Conservation (phyloP, 2,329 filamentous ascomycete genomes). For the Neofusicoccum kwambonambiense region DNA sequence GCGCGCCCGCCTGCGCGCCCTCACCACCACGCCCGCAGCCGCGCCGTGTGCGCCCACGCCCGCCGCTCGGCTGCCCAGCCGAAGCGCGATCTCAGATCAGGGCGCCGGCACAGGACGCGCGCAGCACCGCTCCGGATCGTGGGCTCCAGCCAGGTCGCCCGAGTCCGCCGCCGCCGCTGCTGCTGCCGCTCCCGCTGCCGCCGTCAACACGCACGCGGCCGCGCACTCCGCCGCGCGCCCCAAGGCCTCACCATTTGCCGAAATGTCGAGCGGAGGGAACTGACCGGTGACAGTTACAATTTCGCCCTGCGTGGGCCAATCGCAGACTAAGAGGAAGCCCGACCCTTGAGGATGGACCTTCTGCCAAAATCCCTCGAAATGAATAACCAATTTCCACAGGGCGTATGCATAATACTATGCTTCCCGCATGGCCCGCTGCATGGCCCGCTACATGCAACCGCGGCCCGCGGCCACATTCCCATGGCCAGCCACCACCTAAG, state of each 20-base stretch:
- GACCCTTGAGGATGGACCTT: conserved; percentile 3
- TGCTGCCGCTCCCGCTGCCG: not conserved
- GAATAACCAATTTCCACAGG: conserved; percentile 15
- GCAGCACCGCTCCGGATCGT: not conserved
- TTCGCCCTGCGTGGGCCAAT: not conserved
- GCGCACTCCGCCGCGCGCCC: not conserved
- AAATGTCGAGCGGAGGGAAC: not conserved
- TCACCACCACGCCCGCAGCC: conserved; percentile 7
- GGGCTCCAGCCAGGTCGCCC: not conserved
- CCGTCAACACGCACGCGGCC: not conserved
- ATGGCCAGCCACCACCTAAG: not conserved
- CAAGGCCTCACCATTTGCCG: not conserved
- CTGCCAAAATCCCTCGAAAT: conserved; percentile 15
- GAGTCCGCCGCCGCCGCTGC: not conserved
- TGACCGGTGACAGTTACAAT: conserved; percentile 1
- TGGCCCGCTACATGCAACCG: not conserved
- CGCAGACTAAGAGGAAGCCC: not conserved
- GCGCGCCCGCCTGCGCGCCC: conserved; percentile 6
- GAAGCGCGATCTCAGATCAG: not conserved
- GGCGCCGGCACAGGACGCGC: not conserved
- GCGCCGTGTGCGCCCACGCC: not conserved
- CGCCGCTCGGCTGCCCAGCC: not conserved
- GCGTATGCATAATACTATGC: conserved; percentile 10
- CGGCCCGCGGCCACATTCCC: not conserved
- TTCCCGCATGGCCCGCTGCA: conserved; percentile 10